A percentile compares a stretch with the other conserved stretches of the same genome.
Conservation (phyloP, 192 early-diverging fungal species). For the Coemansia furcata region DNA sequence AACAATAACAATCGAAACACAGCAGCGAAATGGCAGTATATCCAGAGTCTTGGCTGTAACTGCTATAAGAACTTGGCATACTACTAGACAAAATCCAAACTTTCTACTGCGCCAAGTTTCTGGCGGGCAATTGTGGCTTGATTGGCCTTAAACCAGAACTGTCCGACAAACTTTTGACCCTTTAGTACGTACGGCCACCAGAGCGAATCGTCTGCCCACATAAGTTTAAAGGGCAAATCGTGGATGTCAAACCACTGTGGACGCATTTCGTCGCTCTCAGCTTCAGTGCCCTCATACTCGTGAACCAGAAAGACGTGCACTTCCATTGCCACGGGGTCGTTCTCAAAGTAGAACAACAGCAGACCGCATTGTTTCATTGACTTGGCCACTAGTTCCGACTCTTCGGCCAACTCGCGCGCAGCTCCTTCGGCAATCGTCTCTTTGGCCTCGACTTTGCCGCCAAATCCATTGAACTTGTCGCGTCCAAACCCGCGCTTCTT, state of each 20-base stretch:
- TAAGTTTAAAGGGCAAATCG: conserved; percentile 60
- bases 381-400: conserved; percentile 51
- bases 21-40: background rate
- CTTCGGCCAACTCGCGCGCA: conserved; percentile 62
- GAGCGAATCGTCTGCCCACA: conserved; percentile 70
- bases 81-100: conserved; percentile 12
- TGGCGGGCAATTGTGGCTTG: conserved; percentile 31
- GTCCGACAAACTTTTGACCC: conserved; percentile 47
- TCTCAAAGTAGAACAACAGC: conserved; percentile 65
- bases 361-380: conserved; percentile 54
- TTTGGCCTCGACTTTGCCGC: conserved; percentile 70
- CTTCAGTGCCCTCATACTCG: conserved; percentile 46
- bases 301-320: conserved; percentile 61
- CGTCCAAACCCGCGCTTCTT: conserved; percentile 81
- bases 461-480: conserved; percentile 71
- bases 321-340: conserved; percentile 61
- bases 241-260: conserved; percentile 65
- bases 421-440: conserved; percentile 66
- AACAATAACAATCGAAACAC: background rate
- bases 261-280: conserved; percentile 75
- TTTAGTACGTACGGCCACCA: conserved; percentile 64
- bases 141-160: conserved; percentile 54
- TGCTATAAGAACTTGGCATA: background rate
- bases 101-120: conserved; percentile 13
- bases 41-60: background rate